Evolutionary conservation across 345 rosid genomes (phyloP), one percentile per base, ranked within the genome.

Genomic region (Ceriops zippeliana): DNA sequence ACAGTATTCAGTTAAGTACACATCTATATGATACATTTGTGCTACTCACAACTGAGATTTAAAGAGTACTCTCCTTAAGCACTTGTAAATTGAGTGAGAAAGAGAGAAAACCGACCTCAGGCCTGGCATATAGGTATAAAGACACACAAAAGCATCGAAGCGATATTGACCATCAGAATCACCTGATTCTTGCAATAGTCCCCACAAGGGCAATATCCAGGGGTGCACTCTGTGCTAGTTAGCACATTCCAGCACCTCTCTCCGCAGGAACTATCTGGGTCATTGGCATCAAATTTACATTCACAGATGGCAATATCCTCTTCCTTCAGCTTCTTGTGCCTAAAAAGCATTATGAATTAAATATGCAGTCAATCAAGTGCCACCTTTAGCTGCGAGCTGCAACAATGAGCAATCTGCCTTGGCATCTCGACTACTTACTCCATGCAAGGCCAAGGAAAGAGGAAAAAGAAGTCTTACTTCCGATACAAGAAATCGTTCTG

Each of bases 301-400:
- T 79, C 93, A 3, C 98, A 95, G 46, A 88, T 79, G 32, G 96
- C 90, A 69, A 90, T 87, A 71, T 95, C 99, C 80, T 95, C 98
- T 68, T 95, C 97, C 81, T 86, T 88, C 81, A 91, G 96, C 78
- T 85, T 91, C 87, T 78, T 90, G 74, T 91, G 97, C 78, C 98
- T 95, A 69, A 26, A 62, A 71, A 54, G 16, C 9, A 11, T 54
- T 21, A 54, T 7, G 30, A 22, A 21, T 21, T 54, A 22, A 54
- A 0, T 54, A 54, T 54, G 22, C 28, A 10, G 65, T 13, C 32
- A 70, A 15, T 21, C 30, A 22, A 56, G 59, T 56, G 59, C 30
- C 24, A 56, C 59, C 11, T 5, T 1, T 22, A 56, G 59, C 59
- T 22, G 5, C 10, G 28, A 56, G 17, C 16, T 16, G 1, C 1